Conservation (phyloP, 2,329 filamentous ascomycete species). For the Colletotrichum gigasporum region DNA sequence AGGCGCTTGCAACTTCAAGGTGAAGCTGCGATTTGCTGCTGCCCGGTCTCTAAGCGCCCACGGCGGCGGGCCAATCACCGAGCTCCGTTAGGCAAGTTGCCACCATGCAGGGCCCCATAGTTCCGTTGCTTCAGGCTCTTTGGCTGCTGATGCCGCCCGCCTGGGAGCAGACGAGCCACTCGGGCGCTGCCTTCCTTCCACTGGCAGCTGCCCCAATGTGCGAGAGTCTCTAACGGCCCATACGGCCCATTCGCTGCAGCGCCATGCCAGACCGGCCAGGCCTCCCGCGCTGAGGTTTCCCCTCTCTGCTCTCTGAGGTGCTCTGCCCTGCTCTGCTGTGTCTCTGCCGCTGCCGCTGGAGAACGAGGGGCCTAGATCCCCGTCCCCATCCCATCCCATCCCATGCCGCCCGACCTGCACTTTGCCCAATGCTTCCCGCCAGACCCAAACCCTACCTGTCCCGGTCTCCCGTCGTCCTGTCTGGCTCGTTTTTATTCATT, state of each 20-base stretch:
- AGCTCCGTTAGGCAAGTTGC: conserved; percentile 29
- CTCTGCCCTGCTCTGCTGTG: conserved; percentile 5
- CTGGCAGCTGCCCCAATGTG: conserved; percentile 15
- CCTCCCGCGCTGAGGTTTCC: conserved; percentile 7
- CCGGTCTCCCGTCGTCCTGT: conserved; percentile 15
- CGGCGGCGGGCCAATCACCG: conserved; percentile 30
- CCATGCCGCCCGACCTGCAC: conserved; percentile 11
- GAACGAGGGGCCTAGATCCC: conserved; percentile 15
- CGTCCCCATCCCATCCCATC: conserved; percentile 13
- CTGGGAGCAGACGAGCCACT: not conserved
- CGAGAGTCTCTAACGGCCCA: not conserved
- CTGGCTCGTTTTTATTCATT: conserved; percentile 22
- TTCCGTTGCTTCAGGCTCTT: conserved; percentile 19
- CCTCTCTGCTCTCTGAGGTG: too few species aligned
- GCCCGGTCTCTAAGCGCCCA: conserved; percentile 33
- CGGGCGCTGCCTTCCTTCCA: not conserved
- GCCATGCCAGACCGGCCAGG: conserved; percentile 17
- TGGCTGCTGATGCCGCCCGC: conserved; percentile 21
- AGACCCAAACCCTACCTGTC: conserved; percentile 21
- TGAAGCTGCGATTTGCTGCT: conserved; percentile 29
- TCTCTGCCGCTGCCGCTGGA: conserved; percentile 19
- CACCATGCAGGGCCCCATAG: conserved; percentile 31
- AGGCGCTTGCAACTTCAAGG: conserved; percentile 28
- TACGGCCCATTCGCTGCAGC: conserved; percentile 10
- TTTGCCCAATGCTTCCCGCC: conserved; percentile 18